Evolutionary conservation across 257 asterid genomes (phyloP).

Genomic region (Cinchona pubescens): DNA sequence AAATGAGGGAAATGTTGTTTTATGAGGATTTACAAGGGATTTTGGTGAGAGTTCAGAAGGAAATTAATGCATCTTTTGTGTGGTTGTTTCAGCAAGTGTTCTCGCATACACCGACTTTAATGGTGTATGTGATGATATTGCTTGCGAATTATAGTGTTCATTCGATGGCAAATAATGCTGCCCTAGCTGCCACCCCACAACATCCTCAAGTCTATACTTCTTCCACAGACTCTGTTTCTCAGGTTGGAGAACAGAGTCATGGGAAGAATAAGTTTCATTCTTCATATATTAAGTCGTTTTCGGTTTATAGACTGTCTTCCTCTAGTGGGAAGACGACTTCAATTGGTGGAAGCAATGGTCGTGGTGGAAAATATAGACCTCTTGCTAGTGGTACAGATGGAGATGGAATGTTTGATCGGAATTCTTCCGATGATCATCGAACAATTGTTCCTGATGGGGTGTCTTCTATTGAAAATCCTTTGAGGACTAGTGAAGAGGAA

Average conservation of each 20-base stretch:
- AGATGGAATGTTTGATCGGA: constrained; percentile 63
- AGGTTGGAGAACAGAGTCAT: constrained; percentile 39
- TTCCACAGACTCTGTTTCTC: constrained; percentile 37
- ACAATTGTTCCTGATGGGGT: constrained; percentile 37
- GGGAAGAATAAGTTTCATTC: constrained; percentile 46
- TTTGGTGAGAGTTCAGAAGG: constrained; percentile 66
- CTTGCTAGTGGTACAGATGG: constrained; percentile 69
- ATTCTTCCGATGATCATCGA: constrained; percentile 26
- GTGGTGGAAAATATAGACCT: constrained; percentile 59
- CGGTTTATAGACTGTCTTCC: constrained; percentile 48
- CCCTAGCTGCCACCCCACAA: constrained; percentile 49
- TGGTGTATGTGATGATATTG: constrained; percentile 90
- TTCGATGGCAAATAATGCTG: constrained; percentile 56
- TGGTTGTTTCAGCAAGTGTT: constrained; percentile 97
- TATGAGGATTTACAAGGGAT: constrained; percentile 87
- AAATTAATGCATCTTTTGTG: constrained; percentile 83
- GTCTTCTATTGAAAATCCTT: constrained; percentile 38
- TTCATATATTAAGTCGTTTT: constrained; percentile 40
- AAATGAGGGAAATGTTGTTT: constrained; percentile 64
- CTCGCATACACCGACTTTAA: constrained; percentile 83
- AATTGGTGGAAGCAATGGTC: constrained; percentile 58
- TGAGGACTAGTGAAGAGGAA: constrained; percentile 47
- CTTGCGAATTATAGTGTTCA: constrained; percentile 86
- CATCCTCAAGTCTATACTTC: constrained; percentile 31
- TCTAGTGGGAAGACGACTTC: constrained; percentile 54